Evolutionary conservation across 2,329 filamentous ascomycete genomes (phyloP).

Genomic region (Didymella lethalis): DNA sequence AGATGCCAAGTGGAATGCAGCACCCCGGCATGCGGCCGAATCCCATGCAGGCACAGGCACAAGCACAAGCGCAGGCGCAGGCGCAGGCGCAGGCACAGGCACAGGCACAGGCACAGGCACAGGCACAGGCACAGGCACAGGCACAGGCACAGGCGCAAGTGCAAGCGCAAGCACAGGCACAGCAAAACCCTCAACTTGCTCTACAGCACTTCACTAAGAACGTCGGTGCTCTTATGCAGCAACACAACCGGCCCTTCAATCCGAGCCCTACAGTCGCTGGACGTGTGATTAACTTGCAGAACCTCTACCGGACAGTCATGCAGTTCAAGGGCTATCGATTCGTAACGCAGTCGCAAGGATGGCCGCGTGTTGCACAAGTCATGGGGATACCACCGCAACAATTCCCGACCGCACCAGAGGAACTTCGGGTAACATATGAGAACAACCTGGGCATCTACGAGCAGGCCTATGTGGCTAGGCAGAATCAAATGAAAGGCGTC

Average conservation of each 20-base stretch:
- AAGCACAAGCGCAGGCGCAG: constrained; percentile 33
- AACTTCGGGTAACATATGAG: constrained; percentile 77
- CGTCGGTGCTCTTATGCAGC: constrained; percentile 78
- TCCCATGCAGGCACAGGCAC: constrained; percentile 41
- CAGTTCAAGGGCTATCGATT: constrained; percentile 80
- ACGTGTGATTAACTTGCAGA: constrained; percentile 75
- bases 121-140: constrained; percentile 33
- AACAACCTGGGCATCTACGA: constrained; percentile 81
- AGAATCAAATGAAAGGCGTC: constrained; percentile 55
- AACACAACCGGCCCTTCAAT: constrained; percentile 76
- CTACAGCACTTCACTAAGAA: constrained; percentile 67
- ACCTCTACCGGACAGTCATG: constrained; percentile 79
- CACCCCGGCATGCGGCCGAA: constrained; percentile 45
- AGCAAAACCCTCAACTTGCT: constrained; percentile 33
- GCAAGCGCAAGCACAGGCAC: constrained; percentile 15
- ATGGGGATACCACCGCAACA: constrained; percentile 54
- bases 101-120: constrained; percentile 34
- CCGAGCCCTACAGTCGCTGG: constrained; percentile 76
- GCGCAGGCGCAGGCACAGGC: constrained; percentile 27
- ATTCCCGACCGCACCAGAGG: constrained; percentile 69
- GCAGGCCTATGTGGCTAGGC: constrained; percentile 67
- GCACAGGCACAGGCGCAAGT: constrained; percentile 20
- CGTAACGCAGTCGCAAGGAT: constrained; percentile 73
- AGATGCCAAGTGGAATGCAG: constrained; percentile 48
- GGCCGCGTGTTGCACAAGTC: constrained; percentile 72